Conservation (phyloP, 768 basidiomycete species). For the Mycena floridula region DNA sequence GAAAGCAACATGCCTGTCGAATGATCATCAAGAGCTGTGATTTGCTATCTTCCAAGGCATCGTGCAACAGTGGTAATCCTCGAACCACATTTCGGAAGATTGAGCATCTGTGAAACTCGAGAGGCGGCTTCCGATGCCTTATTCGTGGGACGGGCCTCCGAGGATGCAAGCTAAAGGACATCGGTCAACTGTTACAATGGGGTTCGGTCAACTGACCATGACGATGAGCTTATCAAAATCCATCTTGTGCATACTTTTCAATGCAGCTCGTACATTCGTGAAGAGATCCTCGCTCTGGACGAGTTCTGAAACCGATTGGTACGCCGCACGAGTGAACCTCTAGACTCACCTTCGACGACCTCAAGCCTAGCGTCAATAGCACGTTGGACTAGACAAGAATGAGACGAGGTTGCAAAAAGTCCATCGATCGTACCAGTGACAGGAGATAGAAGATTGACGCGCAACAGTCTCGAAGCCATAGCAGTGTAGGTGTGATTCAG, state of each 20-base stretch:
- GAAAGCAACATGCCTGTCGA: slow-evolving; percentile 38
- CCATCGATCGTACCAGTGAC: slow-evolving; percentile 49
- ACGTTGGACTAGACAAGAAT: slow-evolving; percentile 35
- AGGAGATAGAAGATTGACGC: slow-evolving; percentile 78
- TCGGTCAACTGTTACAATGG: background rate
- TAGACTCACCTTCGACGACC: slow-evolving; percentile 65
- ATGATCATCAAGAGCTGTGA: slow-evolving; percentile 61
- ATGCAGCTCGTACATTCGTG: slow-evolving; percentile 56
- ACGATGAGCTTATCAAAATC: slow-evolving; percentile 87
- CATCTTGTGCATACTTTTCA: slow-evolving; percentile 68
- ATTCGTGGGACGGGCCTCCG: slow-evolving; percentile 48
- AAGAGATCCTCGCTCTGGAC: slow-evolving; percentile 73
- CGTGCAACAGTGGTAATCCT: slow-evolving; percentile 56
- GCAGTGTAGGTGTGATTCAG: slow-evolving; percentile 83
- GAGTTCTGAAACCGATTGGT: slow-evolving; percentile 44
- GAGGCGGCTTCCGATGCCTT: slow-evolving; percentile 52
- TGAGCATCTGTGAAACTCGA: slow-evolving; percentile 74
- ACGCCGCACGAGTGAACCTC: slow-evolving; percentile 5
- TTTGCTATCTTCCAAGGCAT: slow-evolving; percentile 50
- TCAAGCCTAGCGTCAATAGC: slow-evolving; percentile 80
- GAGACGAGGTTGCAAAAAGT: background rate
- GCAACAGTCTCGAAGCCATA: slow-evolving; percentile 80
- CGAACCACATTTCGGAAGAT: slow-evolving; percentile 68
- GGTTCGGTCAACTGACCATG: slow-evolving; percentile 34
- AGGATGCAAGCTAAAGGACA: slow-evolving; percentile 52